Percentiles rank a stretch among this genome's conserved stretches.
These are phyloP conservation scores for Sistotremastrum niveocremeum DNA, from an alignment of 768 basidiomycete genomes.

Conservation along the genomic window DNA sequence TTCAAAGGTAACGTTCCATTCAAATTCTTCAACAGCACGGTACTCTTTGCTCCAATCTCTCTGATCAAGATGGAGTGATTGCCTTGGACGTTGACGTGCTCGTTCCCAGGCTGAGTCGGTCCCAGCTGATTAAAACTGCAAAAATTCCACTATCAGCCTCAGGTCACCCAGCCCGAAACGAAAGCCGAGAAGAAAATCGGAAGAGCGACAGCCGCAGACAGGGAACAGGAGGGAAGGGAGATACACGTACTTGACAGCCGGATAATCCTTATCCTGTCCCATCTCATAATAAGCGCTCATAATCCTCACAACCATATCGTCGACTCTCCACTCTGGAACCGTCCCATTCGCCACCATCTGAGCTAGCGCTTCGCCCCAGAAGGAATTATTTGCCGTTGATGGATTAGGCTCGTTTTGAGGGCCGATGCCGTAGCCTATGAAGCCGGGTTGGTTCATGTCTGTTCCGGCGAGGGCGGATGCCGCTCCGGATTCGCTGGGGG, in stretches of 20 bases:
- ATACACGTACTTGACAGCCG: slow-evolving; percentile 18
- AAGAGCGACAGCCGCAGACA: slow-evolving; percentile 7
- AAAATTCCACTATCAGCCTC: background rate
- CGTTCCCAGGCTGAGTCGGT: slow-evolving; percentile 27
- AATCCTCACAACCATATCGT: slow-evolving; percentile 55
- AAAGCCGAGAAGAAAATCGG: too few relatives aligned
- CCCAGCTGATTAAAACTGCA: background rate
- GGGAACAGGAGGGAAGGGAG: background rate
- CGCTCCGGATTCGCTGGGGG: background rate
- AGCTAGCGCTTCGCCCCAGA: slow-evolving; percentile 46
- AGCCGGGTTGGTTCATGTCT: slow-evolving; percentile 50
- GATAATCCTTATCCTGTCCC: slow-evolving; percentile 18
- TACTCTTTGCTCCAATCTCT: slow-evolving; percentile 60
- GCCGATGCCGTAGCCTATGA: slow-evolving; percentile 35
- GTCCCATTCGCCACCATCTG: slow-evolving; percentile 57
- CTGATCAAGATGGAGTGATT: slow-evolving; percentile 57
- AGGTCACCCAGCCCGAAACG: background rate
- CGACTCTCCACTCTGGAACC: slow-evolving; percentile 48
- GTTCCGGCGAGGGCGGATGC: slow-evolving; percentile 36
- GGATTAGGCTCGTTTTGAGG: slow-evolving; percentile 6
- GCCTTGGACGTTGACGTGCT: slow-evolving; percentile 52
- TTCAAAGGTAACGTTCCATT: slow-evolving; percentile 39
- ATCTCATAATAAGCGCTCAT: slow-evolving; percentile 15
- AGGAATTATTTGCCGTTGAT: slow-evolving; percentile 1
- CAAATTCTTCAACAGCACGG: slow-evolving; percentile 65